phyloP scores from a whole-genome alignment of 148 eudicot genomes.

The Rhododendron ovatum region DNA sequence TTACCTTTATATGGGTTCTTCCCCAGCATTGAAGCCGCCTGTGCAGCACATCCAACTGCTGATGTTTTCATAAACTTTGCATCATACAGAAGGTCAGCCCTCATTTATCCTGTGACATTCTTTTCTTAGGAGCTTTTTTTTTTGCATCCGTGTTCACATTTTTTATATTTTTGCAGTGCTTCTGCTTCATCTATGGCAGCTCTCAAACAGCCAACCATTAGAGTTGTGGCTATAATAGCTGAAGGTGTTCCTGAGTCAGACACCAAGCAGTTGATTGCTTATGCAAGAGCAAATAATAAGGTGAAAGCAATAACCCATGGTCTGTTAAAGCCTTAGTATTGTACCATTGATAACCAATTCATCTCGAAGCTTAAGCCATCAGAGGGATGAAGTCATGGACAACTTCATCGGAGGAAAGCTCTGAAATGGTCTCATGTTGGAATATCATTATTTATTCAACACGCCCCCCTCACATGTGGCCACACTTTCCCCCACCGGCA shows the following conservation, averaged over 20 bases:
- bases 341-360: background rate
- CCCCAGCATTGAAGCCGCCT: constrained; percentile 86
- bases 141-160: background rate
- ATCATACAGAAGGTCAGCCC: constrained; percentile 80
- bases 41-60: constrained; percentile 96
- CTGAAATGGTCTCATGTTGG: too few species aligned
- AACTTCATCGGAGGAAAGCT: background rate
- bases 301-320: constrained; percentile 23
- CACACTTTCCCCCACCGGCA: background rate
- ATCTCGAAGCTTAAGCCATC: background rate
- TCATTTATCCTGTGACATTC: background rate
- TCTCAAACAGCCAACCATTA: constrained; percentile 89
- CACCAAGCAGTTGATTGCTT: constrained; percentile 87
- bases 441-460: background rate
- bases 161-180: constrained; percentile 51
- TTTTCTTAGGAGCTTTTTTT: background rate
- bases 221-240: constrained; percentile 89
- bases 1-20: constrained; percentile 8
- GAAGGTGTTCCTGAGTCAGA: constrained; percentile 98
- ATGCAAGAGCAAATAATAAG: constrained; percentile 90
- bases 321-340: background rate
- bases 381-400: background rate
- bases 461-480: background rate
- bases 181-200: constrained; percentile 92
- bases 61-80: constrained; percentile 99